Percentiles rank a stretch among this genome's conserved stretches.
These are phyloP conservation scores for Candida cerambycidarum DNA, from an alignment of 805 yeast genomes.

Conservation along the genomic window DNA sequence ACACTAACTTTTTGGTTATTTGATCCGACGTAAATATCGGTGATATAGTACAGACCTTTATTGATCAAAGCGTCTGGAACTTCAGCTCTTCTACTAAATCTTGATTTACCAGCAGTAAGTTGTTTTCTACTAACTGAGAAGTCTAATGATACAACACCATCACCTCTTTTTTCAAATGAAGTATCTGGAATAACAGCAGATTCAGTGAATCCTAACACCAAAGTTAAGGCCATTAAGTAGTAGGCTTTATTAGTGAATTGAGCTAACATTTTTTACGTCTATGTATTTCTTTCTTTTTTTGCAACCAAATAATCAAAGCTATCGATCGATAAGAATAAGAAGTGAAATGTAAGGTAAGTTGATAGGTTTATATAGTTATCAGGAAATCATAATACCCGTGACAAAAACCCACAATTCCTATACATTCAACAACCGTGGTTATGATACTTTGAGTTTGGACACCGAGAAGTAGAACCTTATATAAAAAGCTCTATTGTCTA, in stretches of 20 bases:
- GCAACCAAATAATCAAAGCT: background rate
- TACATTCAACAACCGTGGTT: background rate
- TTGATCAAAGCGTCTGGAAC: constrained; percentile 1
- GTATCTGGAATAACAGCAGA: constrained; percentile 8
- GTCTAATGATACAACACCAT: constrained; percentile 8
- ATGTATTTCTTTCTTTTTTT: background rate
- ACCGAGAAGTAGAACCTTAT: no score
- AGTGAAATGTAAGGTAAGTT: background rate
- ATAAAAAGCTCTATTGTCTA: no score
- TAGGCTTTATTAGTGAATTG: constrained; percentile 6
- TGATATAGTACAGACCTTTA: constrained; percentile 8
- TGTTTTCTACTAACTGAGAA: constrained; percentile 7
- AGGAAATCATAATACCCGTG: no score
- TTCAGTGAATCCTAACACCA: constrained; percentile 2
- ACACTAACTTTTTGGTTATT: constrained; percentile 20
- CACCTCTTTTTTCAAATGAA: constrained; percentile 11
- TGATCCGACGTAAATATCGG: constrained; percentile 21
- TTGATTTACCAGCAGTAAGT: background rate
- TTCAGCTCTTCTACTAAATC: background rate
- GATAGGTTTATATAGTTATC: background rate
- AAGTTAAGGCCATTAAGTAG: constrained; percentile 7
- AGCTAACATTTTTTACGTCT: background rate
- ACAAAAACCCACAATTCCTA: no score
- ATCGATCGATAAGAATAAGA: background rate
- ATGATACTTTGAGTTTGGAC: background rate